These are phyloP conservation scores for Arthroderma sp. DNA, from an alignment of 2,329 filamentous ascomycete species.

Conservation along the genomic window DNA sequence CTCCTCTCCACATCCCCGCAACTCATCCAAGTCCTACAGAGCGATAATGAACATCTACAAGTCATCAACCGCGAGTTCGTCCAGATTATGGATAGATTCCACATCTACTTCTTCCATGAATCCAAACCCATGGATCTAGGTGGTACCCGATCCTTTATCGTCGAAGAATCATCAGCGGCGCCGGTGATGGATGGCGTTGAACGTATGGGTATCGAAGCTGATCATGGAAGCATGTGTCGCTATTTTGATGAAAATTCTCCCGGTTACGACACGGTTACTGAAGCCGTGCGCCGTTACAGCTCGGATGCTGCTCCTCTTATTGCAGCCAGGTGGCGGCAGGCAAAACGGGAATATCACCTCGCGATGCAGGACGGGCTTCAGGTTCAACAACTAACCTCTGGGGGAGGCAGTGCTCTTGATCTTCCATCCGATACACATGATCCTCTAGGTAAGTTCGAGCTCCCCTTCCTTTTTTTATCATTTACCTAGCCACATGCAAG, in stretches of 20 bases:
- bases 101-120: conserved; percentile 67
- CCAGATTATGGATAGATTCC: conserved; percentile 57
- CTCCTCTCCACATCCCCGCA: conserved; percentile 56
- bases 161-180: conserved; percentile 57
- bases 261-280: conserved; percentile 48
- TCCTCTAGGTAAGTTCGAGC: conserved; percentile 6
- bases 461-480: no score
- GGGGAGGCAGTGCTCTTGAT: conserved; percentile 4
- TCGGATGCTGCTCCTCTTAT: conserved; percentile 45
- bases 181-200: conserved; percentile 58
- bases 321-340: conserved; percentile 47
- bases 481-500: background rate
- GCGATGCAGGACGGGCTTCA: conserved; percentile 25
- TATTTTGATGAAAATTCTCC: conserved; percentile 53
- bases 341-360: conserved; percentile 35
- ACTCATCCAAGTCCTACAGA: conserved; percentile 58
- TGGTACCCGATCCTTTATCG: conserved; percentile 51
- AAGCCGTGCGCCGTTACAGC: conserved; percentile 37
- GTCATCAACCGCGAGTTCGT: conserved; percentile 63
- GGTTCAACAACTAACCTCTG: background rate
- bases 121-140: conserved; percentile 59
- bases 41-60: conserved; percentile 60
- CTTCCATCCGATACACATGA: conserved; percentile 6
- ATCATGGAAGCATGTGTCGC: conserved; percentile 62
- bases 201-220: conserved; percentile 62